phyloP scores from a whole-genome alignment of 805 yeast species.

The Suhomyces kilbournensis region DNA sequence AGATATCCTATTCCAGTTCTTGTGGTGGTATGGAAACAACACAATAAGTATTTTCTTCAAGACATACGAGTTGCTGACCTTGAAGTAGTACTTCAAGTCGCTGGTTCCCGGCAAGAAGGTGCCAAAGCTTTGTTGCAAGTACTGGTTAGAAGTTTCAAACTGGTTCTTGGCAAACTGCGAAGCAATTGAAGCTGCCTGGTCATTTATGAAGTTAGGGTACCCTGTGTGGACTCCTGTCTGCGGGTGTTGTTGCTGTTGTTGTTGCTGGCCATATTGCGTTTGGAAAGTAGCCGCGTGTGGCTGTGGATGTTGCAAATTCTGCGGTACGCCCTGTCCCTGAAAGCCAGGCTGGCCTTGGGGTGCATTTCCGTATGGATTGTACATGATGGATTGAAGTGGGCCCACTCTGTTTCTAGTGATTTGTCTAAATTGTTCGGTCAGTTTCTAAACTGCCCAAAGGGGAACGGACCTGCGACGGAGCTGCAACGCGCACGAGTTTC shows the following conservation, averaged over 20 bases:
- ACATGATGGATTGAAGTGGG: conserved; percentile 21
- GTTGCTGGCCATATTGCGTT: conserved; percentile 25
- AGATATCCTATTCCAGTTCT: conserved; percentile 70
- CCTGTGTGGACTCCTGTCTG: conserved; percentile 11
- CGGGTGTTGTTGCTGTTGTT: conserved; percentile 17
- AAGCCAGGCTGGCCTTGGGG: conserved; percentile 10
- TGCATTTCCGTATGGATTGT: conserved; percentile 36
- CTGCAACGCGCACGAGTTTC: background rate
- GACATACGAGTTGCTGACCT: conserved; percentile 87
- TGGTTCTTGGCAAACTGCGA: conserved; percentile 87
- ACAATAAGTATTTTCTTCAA: conserved; percentile 67
- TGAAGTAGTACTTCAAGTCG: conserved; percentile 81
- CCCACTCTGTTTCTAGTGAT: background rate
- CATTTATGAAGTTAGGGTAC: conserved; percentile 53
- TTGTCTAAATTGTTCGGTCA: background rate
- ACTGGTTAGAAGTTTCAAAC: conserved; percentile 74
- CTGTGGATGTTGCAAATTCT: conserved; percentile 30
- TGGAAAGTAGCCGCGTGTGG: conserved; percentile 25
- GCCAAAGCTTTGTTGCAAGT: conserved; percentile 69
- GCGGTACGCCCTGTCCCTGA: conserved; percentile 3
- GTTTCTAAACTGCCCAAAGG: background rate
- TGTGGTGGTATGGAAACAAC: conserved; percentile 80
- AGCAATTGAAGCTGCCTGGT: conserved; percentile 81
- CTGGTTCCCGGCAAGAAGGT: conserved; percentile 46
- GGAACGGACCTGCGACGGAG: background rate